Base-by-base conservation (phyloP, 225 moss, liverwort and hornwort species). In the Sphagnum contortum region DNA sequence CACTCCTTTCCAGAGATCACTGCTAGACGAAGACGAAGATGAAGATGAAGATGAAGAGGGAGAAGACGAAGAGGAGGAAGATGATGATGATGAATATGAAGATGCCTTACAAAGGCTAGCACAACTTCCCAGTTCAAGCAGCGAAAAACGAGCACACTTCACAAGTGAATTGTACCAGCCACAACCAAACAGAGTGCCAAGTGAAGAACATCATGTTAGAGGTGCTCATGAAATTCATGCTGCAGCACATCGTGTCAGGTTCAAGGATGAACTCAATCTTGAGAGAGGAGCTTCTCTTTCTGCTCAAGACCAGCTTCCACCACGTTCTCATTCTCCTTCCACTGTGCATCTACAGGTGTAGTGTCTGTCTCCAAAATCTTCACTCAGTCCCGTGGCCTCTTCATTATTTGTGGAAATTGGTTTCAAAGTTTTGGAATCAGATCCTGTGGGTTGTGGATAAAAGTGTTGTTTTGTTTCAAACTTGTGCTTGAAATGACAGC, bases 11-110 rank as follows among this genome's bases (percentile, higher is more conserved):
- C 69, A 73, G 12, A 79, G 76, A 65, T 70, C 78, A 65, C 61
- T 68, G 54, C 69, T 75, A 58, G 81, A 62, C 57, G 77, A 65
- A 2, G 71, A 78, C 64, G 81, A 73, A n/a, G 69, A 69, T 1
- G 72, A 54, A 14, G 75, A 75, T 50, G 74, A 51, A 1, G 77
- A 75, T 3, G 79, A 61, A 0, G 73, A 66, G 5, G 83, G 77
- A 52, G 73, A 71, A 13, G 80, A 73, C 9, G 76, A 69, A 8
- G 90, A 75, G 49, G 86, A 85, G 63, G 67, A 60, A 12, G 77
- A 77, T 48, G 63, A 71, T 10, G 68, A 77, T 60, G 76, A 63
- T n/a, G 71, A 50, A 55, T 68, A 69, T 52, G 79, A 70, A 52
- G 64, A 55, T 50, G 73, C 69, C 54, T 71, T 73, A 52, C 55